A percentile compares a stretch with the other conserved stretches of the same genome.
Conservation (phyloP, 352 stramenopile genomes). For the Phytophthora hibernalis region DNA sequence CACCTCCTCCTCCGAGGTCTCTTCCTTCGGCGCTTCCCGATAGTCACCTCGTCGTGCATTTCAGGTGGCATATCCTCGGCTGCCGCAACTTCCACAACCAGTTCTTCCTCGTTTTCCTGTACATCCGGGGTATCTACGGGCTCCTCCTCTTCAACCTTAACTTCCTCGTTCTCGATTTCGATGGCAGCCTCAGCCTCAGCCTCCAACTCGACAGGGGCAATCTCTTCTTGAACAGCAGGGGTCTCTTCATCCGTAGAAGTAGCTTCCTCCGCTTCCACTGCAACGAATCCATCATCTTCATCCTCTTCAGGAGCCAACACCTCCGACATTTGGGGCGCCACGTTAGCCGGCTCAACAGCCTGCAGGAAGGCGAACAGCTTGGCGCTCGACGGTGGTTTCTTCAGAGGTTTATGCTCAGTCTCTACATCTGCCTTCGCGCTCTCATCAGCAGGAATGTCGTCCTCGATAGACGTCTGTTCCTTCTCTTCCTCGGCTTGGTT, state of each 20-base stretch:
- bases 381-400: conserved; percentile 42
- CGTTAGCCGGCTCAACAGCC: conserved; percentile 43
- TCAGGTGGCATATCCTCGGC: conserved; percentile 12
- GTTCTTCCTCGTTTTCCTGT: conserved; percentile 28
- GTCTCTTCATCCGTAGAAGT: conserved; percentile 39
- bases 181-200: conserved; percentile 14
- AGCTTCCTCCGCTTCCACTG: conserved; percentile 37
- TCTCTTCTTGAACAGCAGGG: conserved; percentile 32
- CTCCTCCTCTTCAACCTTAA: conserved; percentile 38
- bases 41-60: conserved; percentile 18
- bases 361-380: conserved; percentile 69
- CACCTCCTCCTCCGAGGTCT: conserved; percentile 32
- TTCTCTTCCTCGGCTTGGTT: conserved; percentile 36
- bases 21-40: conserved; percentile 28
- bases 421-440: conserved; percentile 20
- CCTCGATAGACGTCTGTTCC: conserved; percentile 15
- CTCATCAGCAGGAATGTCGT: conserved; percentile 21
- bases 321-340: conserved; percentile 6
- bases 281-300: conserved; percentile 30
- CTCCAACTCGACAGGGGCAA: conserved; percentile 16
- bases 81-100: conserved; percentile 19
- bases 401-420: conserved; percentile 21
- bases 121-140: conserved; percentile 27
- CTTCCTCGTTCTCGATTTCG: conserved; percentile 26
- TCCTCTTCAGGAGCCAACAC: conserved; percentile 19